These are phyloP conservation scores for Pyrrhoderma noxium DNA, from an alignment of 1,284 basidiomycete genomes.

Conservation along the genomic window DNA sequence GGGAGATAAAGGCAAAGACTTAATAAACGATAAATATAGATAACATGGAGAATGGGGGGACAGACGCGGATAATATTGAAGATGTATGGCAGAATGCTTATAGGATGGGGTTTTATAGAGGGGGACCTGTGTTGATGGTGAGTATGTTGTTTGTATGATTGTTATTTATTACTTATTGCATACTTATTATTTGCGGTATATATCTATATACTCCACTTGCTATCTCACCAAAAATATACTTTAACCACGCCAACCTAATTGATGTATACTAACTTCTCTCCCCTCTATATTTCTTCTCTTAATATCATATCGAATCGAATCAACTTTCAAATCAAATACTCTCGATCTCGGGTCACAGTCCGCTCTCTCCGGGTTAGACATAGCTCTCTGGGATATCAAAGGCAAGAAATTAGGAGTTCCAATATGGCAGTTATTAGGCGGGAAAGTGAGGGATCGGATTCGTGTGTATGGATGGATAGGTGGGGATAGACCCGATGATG, in stretches of 20 bases:
- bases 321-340: too few relatives aligned
- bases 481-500: slow-evolving; percentile 62
- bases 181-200: too few relatives aligned
- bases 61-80: slow-evolving; percentile 64
- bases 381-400: slow-evolving; percentile 69
- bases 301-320: too few relatives aligned
- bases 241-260: too few relatives aligned
- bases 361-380: slow-evolving; percentile 49
- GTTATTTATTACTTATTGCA: too few relatives aligned
- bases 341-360: slow-evolving; percentile 29
- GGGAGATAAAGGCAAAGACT: too few relatives aligned
- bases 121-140: slow-evolving; percentile 69
- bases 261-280: too few relatives aligned
- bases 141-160: slow-evolving; percentile 6
- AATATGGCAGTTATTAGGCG: slow-evolving; percentile 68
- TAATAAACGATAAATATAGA: too few relatives aligned
- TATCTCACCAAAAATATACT: too few relatives aligned
- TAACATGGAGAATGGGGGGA: too few relatives aligned
- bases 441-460: slow-evolving; percentile 55
- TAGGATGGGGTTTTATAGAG: slow-evolving; percentile 64
- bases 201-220: too few relatives aligned
- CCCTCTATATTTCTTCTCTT: too few relatives aligned
- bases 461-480: slow-evolving; percentile 68
- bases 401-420: slow-evolving; percentile 73
- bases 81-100: slow-evolving; percentile 67